Percentiles rank a stretch among this genome's conserved stretches.
Evolutionary conservation across 2,329 filamentous ascomycete genomes (phyloP).

Genomic region (Aspergillus proliferans): DNA sequence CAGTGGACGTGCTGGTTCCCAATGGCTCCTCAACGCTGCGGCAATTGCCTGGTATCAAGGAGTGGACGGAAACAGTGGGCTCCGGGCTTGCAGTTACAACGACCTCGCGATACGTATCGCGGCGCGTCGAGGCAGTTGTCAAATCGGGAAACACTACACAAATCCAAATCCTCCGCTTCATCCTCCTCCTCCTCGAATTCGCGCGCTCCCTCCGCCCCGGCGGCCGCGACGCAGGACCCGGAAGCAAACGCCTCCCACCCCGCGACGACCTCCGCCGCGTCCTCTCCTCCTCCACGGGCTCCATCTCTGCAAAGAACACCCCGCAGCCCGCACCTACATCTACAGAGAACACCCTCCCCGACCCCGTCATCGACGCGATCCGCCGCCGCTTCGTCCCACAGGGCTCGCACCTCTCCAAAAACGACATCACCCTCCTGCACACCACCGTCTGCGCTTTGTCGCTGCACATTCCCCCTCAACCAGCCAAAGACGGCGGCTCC

Average conservation of each 20-base stretch:
- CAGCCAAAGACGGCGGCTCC: slow-evolving; percentile 30
- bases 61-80: slow-evolving; percentile 37
- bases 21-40: slow-evolving; percentile 36
- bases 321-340: slow-evolving; percentile 8
- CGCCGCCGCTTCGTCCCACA: slow-evolving; percentile 38
- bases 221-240: slow-evolving; percentile 20
- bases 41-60: slow-evolving; percentile 36
- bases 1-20: slow-evolving; percentile 37
- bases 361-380: slow-evolving; percentile 35
- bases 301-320: neutral
- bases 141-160: slow-evolving; percentile 34
- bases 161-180: slow-evolving; percentile 40
- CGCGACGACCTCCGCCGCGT: slow-evolving; percentile 35
- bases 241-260: slow-evolving; percentile 35
- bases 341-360: slow-evolving; percentile 22
- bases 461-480: slow-evolving; percentile 40
- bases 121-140: slow-evolving; percentile 35
- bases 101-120: slow-evolving; percentile 40
- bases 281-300: slow-evolving; percentile 24
- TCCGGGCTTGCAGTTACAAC: slow-evolving; percentile 31
- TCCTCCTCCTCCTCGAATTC: slow-evolving; percentile 40
- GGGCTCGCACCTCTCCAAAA: slow-evolving; percentile 28
- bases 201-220: slow-evolving; percentile 28
- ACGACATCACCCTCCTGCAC: slow-evolving; percentile 38
- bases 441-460: slow-evolving; percentile 43